A percentile compares a stretch with the other conserved stretches of the same genome.
These are phyloP conservation scores for Phytophthora crassamura DNA, from an alignment of 352 stramenopile genomes.

Conservation along the genomic window DNA sequence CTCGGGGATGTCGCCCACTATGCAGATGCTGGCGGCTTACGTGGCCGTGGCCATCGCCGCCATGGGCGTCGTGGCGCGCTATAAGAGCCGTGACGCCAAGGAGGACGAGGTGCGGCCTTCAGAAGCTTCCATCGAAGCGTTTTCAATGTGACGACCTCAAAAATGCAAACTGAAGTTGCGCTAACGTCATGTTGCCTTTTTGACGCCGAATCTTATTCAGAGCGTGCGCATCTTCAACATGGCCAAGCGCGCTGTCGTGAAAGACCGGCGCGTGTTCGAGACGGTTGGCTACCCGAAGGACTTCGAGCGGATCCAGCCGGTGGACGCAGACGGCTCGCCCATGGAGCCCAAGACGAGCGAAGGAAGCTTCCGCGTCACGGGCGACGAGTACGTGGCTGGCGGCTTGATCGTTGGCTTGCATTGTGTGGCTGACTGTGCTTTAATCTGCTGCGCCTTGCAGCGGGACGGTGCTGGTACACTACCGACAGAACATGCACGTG, in stretches of 20 bases:
- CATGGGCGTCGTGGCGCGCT: slow-evolving; percentile 65
- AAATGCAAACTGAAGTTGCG: slow-evolving; percentile 27
- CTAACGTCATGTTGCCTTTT: slow-evolving; percentile 13
- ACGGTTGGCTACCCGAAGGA: slow-evolving; percentile 76
- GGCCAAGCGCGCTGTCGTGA: slow-evolving; percentile 77
- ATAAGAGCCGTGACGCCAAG: slow-evolving; percentile 58
- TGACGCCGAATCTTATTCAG: slow-evolving; percentile 22
- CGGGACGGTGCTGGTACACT: slow-evolving; percentile 53
- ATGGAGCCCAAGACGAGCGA: slow-evolving; percentile 28
- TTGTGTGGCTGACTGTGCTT: not conserved
- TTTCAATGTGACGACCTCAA: slow-evolving; percentile 3
- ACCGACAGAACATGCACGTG: slow-evolving; percentile 45
- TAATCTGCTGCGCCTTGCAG: slow-evolving; percentile 15
- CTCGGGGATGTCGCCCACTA: slow-evolving; percentile 50
- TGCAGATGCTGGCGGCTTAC: slow-evolving; percentile 65
- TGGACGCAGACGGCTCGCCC: slow-evolving; percentile 16
- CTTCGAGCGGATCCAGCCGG: slow-evolving; percentile 51
- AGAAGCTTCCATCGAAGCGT: too few species aligned
- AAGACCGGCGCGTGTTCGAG: slow-evolving; percentile 78
- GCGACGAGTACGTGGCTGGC: slow-evolving; percentile 54
- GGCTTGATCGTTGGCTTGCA: not conserved
- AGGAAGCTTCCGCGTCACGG: slow-evolving; percentile 60
- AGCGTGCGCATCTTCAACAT: slow-evolving; percentile 77
- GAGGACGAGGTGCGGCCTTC: slow-evolving; percentile 52
- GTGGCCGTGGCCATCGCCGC: slow-evolving; percentile 57